Percentiles rank a stretch among this genome's conserved stretches.
phyloP scores from a whole-genome alignment of 192 early-diverging fungal genomes.

The Gryganskiella cystojenkinii region DNA sequence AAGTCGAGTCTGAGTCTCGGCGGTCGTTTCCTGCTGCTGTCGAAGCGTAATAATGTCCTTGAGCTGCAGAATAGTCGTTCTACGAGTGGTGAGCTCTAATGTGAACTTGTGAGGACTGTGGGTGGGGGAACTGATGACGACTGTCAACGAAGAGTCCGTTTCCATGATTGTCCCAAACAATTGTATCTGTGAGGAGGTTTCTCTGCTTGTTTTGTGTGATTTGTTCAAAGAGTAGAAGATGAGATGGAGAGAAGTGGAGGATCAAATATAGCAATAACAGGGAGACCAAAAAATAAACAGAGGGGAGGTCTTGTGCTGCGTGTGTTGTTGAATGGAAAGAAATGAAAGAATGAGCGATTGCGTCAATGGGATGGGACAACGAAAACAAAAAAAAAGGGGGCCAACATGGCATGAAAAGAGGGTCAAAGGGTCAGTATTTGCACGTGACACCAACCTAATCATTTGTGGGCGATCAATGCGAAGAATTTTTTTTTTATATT shows the following conservation, averaged over 20 bases:
- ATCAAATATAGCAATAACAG: no score
- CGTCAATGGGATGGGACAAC: neutral
- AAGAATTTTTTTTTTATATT: neutral
- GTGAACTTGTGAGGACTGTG: constrained; percentile 27
- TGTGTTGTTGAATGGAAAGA: no score
- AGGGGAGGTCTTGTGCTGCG: no score
- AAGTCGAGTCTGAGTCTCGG: neutral
- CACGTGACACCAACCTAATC: neutral
- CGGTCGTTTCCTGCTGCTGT: neutral
- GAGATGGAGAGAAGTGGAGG: no score
- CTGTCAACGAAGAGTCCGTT: constrained; percentile 7
- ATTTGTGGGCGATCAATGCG: no score
- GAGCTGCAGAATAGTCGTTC: constrained; percentile 27
- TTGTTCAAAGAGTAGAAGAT: no score
- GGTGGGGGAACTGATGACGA: constrained; percentile 33
- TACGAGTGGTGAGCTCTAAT: constrained; percentile 8
- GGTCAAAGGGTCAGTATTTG: neutral
- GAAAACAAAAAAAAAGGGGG: constrained; percentile 4
- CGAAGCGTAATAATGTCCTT: constrained; percentile 36
- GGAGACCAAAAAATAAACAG: no score
- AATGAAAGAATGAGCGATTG: neutral
- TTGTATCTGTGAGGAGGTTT: no score
- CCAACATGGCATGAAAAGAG: neutral
- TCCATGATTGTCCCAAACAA: constrained; percentile 35
- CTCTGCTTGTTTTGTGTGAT: neutral